Conservation (phyloP, 176 grass and related monocot species). For the Secale cereale region DNA sequence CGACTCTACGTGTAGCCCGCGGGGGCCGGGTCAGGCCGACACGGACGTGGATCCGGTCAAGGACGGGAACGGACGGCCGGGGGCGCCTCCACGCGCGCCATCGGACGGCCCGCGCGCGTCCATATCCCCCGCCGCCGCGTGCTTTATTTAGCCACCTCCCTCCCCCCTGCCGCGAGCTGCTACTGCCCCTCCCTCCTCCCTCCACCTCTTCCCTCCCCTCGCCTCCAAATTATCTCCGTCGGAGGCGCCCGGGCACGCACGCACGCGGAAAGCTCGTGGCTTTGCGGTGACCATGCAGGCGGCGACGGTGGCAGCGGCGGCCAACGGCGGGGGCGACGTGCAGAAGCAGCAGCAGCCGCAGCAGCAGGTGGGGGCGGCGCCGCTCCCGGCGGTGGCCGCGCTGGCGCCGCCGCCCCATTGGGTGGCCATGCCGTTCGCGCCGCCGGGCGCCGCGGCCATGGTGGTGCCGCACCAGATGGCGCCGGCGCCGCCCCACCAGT, state of each 20-base stretch:
- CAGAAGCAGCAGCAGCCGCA: slow-evolving; percentile 47
- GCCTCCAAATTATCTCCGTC: slow-evolving; percentile 33
- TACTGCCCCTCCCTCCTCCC: not conserved
- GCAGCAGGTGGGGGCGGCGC: slow-evolving; percentile 28
- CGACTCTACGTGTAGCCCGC: slow-evolving; percentile 46
- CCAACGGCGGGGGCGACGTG: slow-evolving; percentile 33
- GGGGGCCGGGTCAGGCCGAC: slow-evolving; percentile 48
- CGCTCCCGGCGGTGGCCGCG: slow-evolving; percentile 24
- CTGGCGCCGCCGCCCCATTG: slow-evolving; percentile 42
- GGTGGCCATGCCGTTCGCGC: slow-evolving; percentile 65
- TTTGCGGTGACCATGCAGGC: slow-evolving; percentile 60
- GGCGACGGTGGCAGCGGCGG: slow-evolving; percentile 30
- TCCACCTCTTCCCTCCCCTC: slow-evolving; percentile 14
- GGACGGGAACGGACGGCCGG: slow-evolving; percentile 20
- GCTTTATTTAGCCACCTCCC: slow-evolving; percentile 58
- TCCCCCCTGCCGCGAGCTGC: slow-evolving; percentile 31
- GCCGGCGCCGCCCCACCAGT: slow-evolving; percentile 74
- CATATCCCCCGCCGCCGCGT: slow-evolving; percentile 40
- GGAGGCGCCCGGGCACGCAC: not conserved
- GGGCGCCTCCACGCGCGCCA: slow-evolving; percentile 18
- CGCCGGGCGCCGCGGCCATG: slow-evolving; percentile 51
- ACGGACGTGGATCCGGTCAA: slow-evolving; percentile 70
- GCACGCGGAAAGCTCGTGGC: not conserved
- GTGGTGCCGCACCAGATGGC: slow-evolving; percentile 86
- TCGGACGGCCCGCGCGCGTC: slow-evolving; percentile 40